phyloP scores from a whole-genome alignment of 1,139 yeast species.

The Groenewaldozyma sp. region DNA sequence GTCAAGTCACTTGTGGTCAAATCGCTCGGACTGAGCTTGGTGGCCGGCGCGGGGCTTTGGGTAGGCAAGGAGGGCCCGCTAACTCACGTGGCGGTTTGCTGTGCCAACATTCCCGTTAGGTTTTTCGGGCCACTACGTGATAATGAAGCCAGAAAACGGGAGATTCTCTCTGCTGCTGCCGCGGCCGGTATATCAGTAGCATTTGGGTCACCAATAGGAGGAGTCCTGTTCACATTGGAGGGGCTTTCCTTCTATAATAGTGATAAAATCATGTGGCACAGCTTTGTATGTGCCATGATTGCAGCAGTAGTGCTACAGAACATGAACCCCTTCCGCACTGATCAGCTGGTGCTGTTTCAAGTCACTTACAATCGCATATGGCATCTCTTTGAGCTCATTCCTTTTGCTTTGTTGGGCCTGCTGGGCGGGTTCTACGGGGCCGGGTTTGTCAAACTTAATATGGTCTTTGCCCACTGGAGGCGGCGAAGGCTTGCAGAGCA shows the following conservation, averaged over 20 bases:
- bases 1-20: conserved; percentile 41
- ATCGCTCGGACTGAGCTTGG: conserved; percentile 46
- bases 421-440: conserved; percentile 64
- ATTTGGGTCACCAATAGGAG: conserved; percentile 91
- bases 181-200: conserved; percentile 94
- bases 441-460: conserved; percentile 42
- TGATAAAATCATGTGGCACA: conserved; percentile 67
- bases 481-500: conserved; percentile 9
- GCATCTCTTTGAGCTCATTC: conserved; percentile 59
- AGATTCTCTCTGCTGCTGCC: conserved; percentile 70
- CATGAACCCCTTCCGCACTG: conserved; percentile 49
- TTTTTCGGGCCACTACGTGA: conserved; percentile 26
- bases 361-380: conserved; percentile 67
- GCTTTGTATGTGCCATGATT: conserved; percentile 67
- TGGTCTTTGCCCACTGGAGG: conserved; percentile 35
- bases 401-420: conserved; percentile 58
- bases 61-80: conserved; percentile 92
- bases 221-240: conserved; percentile 80
- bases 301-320: conserved; percentile 60
- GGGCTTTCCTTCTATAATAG: conserved; percentile 55
- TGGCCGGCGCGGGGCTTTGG: conserved; percentile 80
- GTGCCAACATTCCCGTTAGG: conserved; percentile 38
- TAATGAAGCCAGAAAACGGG: conserved; percentile 35
- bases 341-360: conserved; percentile 49
- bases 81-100: conserved; percentile 76